Percentiles rank a stretch among this genome's conserved stretches.
phyloP scores from a whole-genome alignment of 352 stramenopile species.

The Blastocystis sp. region DNA sequence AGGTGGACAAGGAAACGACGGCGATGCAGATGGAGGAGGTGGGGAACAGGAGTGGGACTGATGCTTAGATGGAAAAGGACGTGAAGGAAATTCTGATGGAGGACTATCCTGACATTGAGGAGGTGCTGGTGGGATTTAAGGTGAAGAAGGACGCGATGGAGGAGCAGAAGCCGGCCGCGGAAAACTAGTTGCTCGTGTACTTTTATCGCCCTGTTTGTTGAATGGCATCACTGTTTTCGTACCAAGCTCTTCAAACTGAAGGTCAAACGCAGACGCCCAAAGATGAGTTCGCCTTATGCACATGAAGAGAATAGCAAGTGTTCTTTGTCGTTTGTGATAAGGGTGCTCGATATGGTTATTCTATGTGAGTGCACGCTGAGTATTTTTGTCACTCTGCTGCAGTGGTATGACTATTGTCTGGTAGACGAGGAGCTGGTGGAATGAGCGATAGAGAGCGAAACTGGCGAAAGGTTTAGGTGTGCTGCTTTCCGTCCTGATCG shows the following conservation, averaged over 20 bases:
- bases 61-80: constrained; percentile 31
- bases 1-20: background rate
- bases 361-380: background rate
- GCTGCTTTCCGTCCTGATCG: background rate
- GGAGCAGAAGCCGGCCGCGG: too few relatives aligned
- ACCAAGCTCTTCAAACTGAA: background rate
- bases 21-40: constrained; percentile 8
- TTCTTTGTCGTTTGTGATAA: background rate
- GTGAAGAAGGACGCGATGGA: background rate
- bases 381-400: background rate
- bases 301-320: background rate
- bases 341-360: background rate
- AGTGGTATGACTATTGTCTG: background rate
- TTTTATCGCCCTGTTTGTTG: background rate
- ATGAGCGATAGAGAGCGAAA: background rate
- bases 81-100: constrained; percentile 21
- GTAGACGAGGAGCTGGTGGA: background rate
- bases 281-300: background rate
- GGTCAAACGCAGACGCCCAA: background rate
- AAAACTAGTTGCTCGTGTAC: too few relatives aligned
- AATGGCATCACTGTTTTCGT: background rate
- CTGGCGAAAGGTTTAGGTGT: background rate
- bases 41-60: background rate
- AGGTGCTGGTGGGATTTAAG: constrained; percentile 43
- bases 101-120: constrained; percentile 39